A percentile compares a stretch with the other conserved stretches of the same genome.
These are phyloP conservation scores for Aspergillus wentii DNA, from an alignment of 495 filamentous ascomycete species.

Conservation along the genomic window DNA sequence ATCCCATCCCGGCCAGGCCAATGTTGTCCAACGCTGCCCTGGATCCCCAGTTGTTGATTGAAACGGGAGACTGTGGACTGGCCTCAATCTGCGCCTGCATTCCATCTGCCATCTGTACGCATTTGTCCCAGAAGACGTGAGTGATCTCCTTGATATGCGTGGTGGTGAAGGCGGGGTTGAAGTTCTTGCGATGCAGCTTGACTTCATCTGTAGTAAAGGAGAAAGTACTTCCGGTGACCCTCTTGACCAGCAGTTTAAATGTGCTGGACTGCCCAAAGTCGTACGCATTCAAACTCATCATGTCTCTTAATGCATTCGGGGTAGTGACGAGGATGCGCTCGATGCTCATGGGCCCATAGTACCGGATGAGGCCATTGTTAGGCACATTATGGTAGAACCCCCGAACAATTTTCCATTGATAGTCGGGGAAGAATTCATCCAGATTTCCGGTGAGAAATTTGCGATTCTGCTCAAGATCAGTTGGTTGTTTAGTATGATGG, in stretches of 20 bases:
- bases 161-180: constrained; percentile 68
- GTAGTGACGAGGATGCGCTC: constrained; percentile 18
- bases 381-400: constrained; percentile 8
- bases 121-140: constrained; percentile 60
- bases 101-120: constrained; percentile 7
- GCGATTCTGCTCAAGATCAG: too few relatives aligned
- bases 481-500: too few relatives aligned
- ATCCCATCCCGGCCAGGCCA: constrained; percentile 64
- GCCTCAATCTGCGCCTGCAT: too few relatives aligned
- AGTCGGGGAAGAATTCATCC: too few relatives aligned
- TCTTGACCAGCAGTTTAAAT: too few relatives aligned
- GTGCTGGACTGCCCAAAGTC: constrained; percentile 23
- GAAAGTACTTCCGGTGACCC: too few relatives aligned
- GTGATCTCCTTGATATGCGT: constrained; percentile 69
- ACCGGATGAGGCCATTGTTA: constrained; percentile 26
- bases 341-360: constrained; percentile 15
- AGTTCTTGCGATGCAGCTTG: constrained; percentile 51
- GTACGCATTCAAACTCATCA: constrained; percentile 15
- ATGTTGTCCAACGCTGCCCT: constrained; percentile 75
- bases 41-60: constrained; percentile 43
- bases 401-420: too few relatives aligned
- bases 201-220: too few relatives aligned
- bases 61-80: too few relatives aligned
- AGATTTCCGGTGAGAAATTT: too few relatives aligned
- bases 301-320: constrained; percentile 15